A percentile compares a stretch with the other conserved stretches of the same genome.
These are phyloP conservation scores for Dalbergia cochinchinensis DNA, from an alignment of 306 rosid genomes.

Conservation along the genomic window DNA sequence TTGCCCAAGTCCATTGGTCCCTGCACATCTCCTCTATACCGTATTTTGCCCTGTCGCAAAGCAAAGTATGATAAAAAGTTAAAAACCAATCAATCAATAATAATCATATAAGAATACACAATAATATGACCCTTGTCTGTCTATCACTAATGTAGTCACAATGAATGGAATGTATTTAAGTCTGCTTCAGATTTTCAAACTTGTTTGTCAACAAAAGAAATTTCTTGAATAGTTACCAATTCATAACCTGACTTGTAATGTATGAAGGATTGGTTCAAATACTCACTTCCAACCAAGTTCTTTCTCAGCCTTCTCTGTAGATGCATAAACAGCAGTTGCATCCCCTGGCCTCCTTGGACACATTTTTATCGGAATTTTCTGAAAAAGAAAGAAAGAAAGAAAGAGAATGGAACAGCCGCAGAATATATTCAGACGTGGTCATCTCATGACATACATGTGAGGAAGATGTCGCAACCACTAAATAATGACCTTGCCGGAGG, in stretches of 20 bases:
- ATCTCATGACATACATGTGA: background rate
- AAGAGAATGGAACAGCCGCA: background rate
- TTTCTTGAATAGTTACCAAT: slow-evolving; percentile 9
- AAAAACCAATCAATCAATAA: no score
- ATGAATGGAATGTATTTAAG: background rate
- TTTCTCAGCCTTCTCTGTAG: slow-evolving; percentile 79
- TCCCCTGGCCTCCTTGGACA: slow-evolving; percentile 92
- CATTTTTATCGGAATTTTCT: slow-evolving; percentile 82
- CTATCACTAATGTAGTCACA: background rate
- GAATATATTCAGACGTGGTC: background rate
- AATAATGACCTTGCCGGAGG: slow-evolving; percentile 76
- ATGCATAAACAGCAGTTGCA: slow-evolving; percentile 92
- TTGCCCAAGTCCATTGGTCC: slow-evolving; percentile 99
- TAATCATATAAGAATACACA: background rate
- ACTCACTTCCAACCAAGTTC: slow-evolving; percentile 96
- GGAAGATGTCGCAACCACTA: background rate
- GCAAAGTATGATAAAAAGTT: no score
- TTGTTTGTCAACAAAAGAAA: no score
- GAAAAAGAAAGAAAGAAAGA: slow-evolving; percentile 14
- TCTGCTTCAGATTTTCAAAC: no score
- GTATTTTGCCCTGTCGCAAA: slow-evolving; percentile 57
- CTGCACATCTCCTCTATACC: slow-evolving; percentile 91
- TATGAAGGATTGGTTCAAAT: background rate
- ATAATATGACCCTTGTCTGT: background rate
- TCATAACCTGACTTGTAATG: slow-evolving; percentile 2